These are phyloP conservation scores for Mucor plumbeus DNA, from an alignment of 371 early-diverging fungal genomes.

Conservation along the genomic window DNA sequence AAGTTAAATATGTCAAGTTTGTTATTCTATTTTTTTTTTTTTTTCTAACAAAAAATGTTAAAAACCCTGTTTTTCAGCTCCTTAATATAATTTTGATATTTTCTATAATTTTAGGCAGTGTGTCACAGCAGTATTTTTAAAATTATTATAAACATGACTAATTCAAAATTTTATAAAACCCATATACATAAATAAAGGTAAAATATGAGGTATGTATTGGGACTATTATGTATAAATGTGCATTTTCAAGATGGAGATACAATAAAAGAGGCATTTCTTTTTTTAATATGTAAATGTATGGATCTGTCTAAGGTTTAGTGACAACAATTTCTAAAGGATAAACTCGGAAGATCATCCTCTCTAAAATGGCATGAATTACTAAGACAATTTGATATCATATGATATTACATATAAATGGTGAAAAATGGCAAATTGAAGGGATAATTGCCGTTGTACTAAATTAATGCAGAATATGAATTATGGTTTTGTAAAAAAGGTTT, in stretches of 20 bases:
- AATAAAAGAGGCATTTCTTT: not conserved
- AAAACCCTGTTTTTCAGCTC: not conserved
- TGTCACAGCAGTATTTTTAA: no score
- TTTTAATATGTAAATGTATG: not conserved
- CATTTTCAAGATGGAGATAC: not conserved
- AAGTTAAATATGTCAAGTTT: not conserved
- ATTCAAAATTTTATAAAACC: not conserved
- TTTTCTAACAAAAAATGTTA: not conserved
- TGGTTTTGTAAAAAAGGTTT: not conserved
- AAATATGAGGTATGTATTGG: not conserved
- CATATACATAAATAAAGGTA: not conserved
- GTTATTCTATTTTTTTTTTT: not conserved
- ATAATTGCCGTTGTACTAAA: not conserved
- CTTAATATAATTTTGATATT: not conserved
- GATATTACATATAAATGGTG: not conserved
- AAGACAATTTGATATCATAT: not conserved
- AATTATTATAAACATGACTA: not conserved
- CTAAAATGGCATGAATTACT: not conserved
- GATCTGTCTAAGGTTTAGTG: not conserved
- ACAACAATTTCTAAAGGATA: not conserved
- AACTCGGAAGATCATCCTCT: not conserved
- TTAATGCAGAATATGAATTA: not conserved
- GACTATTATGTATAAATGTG: not conserved
- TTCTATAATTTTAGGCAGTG: no score
- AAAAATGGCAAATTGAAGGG: constrained; percentile 2